A percentile compares a stretch with the other conserved stretches of the same genome.
These are phyloP conservation scores for Blastocladiella britannica DNA, from an alignment of 192 early-diverging fungal species.

Conservation along the genomic window DNA sequence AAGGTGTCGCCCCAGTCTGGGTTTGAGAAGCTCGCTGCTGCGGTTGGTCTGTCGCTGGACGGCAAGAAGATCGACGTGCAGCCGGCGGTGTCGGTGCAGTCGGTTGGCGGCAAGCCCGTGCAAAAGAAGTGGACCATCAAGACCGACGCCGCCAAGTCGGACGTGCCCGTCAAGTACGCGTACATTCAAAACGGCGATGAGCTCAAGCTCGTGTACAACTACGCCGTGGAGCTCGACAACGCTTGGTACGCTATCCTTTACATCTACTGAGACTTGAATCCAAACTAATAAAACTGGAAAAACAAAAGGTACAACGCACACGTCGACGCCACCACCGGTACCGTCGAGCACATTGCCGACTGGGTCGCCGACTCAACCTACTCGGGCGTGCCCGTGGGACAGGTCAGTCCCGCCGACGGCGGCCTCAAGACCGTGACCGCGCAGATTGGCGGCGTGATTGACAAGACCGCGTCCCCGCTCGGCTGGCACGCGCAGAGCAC, in stretches of 20 bases:
- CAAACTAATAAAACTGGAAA: constrained; percentile 20
- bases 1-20: neutral
- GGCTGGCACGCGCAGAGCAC: constrained; percentile 17
- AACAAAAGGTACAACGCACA: constrained; percentile 59
- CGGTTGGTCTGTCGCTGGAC: neutral
- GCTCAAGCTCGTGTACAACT: constrained; percentile 58
- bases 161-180: constrained; percentile 37
- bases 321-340: constrained; percentile 34
- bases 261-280: too few species aligned
- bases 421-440: constrained; percentile 25
- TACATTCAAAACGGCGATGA: constrained; percentile 38
- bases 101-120: neutral
- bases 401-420: constrained; percentile 45
- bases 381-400: constrained; percentile 58
- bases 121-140: neutral
- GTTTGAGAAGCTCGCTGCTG: neutral
- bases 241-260: too few species aligned
- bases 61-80: neutral
- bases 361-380: constrained; percentile 65
- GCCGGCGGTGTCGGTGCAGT: neutral
- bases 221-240: constrained; percentile 51
- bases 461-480: constrained; percentile 13
- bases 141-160: constrained; percentile 1
- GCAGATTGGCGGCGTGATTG: constrained; percentile 6
- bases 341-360: constrained; percentile 49